phyloP scores from a whole-genome alignment of 805 yeast genomes.

The Soucietia sequanensis region DNA sequence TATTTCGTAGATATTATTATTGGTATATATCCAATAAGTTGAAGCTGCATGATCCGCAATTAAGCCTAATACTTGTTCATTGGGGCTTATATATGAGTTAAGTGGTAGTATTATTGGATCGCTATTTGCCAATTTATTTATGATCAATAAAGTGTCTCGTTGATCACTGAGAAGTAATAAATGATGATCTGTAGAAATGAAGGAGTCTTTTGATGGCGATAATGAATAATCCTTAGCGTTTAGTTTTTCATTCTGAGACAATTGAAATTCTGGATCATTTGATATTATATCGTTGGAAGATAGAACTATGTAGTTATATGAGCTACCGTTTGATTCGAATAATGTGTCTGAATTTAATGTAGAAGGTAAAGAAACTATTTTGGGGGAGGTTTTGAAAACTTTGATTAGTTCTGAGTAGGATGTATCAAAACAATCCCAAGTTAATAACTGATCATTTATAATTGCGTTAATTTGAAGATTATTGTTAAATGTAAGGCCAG shows the following conservation, averaged over 20 bases:
- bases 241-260: constrained; percentile 16
- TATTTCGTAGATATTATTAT: constrained; percentile 64
- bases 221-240: constrained; percentile 5
- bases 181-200: constrained; percentile 26
- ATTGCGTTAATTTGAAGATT: constrained; percentile 23
- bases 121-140: constrained; percentile 27
- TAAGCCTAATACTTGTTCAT: constrained; percentile 22
- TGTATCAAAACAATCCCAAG: constrained; percentile 36
- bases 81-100: constrained; percentile 6
- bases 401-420: constrained; percentile 25
- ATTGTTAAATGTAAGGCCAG: constrained; percentile 19
- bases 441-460: constrained; percentile 13
- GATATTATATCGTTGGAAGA: constrained; percentile 18
- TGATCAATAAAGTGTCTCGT: constrained; percentile 17
- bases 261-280: constrained; percentile 29
- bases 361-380: constrained; percentile 1
- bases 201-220: constrained; percentile 1
- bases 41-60: constrained; percentile 27
- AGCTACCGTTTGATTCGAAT: constrained; percentile 15
- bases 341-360: constrained; percentile 3
- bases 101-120: constrained; percentile 7
- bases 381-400: constrained; percentile 24
- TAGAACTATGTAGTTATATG: constrained; percentile 13
- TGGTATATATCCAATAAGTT: constrained; percentile 79
- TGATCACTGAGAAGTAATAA: constrained; percentile 18